Base-by-base conservation (phyloP, 305 asterid species). In the Galium porrigens region DNA sequence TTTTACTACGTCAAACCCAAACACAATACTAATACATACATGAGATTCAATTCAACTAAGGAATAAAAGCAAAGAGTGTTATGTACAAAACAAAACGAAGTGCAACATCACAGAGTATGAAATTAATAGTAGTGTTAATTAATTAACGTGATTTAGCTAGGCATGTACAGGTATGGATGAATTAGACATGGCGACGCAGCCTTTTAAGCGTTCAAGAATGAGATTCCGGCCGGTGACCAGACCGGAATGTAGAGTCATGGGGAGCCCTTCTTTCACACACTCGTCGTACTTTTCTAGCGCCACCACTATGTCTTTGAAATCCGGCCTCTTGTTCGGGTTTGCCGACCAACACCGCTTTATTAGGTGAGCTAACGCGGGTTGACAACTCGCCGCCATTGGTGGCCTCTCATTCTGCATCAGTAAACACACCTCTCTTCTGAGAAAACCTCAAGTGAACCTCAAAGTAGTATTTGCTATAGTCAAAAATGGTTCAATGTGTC, bases 311-410 rank as follows among this genome's bases (percentile, higher is more conserved):
- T 86, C 87, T 20, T 76, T 78, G 67, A 86, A 91, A 74, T 89
- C 89, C 0, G 95, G 96, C 33, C 96, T 69, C 74, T 91, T 86
- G 0, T 89, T 80, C 5, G 98, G 98, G 65, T 86, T 86, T 6
- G 72, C 86, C 0, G 85, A 79, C 96, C 95, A 89, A 51, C 98
- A 91, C 2, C 90, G 79, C 83, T 86, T 88, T 69, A 91, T 91
- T 0, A 89, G 88, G 72, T 86, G 94, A 0, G 95, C 95, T 0
- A 92, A 76, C 20, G 82, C 95, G 3, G 96, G 85, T 51, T 89
- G 91, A 51, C 96, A 88, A 73, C 95, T 92, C 12, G 86, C 91
- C 5, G 96, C 82, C 56, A 92, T 70, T 1, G 95, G 95, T 11
- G 98, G 98, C 53, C 96, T 72, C 79, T 91, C 98, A 5, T 86